A percentile compares a stretch with the other conserved stretches of the same genome.
Evolutionary conservation across 768 basidiomycete genomes (phyloP).

Genomic region (Boletus rubropictus): DNA sequence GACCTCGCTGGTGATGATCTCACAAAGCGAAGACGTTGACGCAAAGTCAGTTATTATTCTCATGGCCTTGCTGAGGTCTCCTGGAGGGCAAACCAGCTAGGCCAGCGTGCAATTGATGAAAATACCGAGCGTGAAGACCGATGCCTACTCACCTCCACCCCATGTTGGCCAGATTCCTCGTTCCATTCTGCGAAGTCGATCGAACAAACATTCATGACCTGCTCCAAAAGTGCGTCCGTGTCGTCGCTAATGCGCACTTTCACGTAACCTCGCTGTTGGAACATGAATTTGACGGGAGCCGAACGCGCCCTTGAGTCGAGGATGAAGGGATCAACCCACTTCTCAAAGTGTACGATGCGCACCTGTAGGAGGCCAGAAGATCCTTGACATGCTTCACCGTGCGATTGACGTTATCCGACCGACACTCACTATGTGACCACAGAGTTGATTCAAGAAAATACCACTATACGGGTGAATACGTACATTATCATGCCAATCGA

Average conservation of each 20-base stretch:
- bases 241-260: constrained; percentile 37
- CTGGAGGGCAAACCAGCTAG: constrained; percentile 44
- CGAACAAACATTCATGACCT: constrained; percentile 36
- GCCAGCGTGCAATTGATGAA: neutral
- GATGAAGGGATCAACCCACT: neutral
- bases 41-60: constrained; percentile 27
- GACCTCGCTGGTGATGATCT: constrained; percentile 46
- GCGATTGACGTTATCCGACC: constrained; percentile 60
- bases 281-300: constrained; percentile 62
- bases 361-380: constrained; percentile 46
- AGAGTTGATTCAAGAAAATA: constrained; percentile 14
- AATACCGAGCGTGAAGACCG: neutral
- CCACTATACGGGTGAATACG: constrained; percentile 21
- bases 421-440: constrained; percentile 42
- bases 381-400: constrained; percentile 55
- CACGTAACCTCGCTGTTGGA: constrained; percentile 50
- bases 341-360: constrained; percentile 5
- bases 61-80: constrained; percentile 36
- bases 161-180: constrained; percentile 31
- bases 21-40: constrained; percentile 27
- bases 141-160: constrained; percentile 29
- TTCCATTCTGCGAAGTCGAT: constrained; percentile 41
- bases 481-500: constrained; percentile 62
- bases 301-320: constrained; percentile 46
- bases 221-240: constrained; percentile 35